Evolutionary conservation across 768 basidiomycete species (phyloP).

Genomic region (Hirschioporus abietinus): DNA sequence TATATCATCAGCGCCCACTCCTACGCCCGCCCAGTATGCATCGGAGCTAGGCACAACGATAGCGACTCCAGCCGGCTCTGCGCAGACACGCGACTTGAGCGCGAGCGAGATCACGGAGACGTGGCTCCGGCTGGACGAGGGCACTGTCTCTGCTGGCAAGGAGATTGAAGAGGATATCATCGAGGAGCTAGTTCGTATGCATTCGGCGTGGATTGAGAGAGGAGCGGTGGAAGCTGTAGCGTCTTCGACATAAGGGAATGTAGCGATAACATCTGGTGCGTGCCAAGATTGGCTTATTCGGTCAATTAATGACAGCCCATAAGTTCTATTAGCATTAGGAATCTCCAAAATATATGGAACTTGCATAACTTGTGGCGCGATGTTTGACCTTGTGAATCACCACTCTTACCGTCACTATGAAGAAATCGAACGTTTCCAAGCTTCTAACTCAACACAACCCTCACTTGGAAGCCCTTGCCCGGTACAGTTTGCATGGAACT

Average conservation of each 20-base stretch:
- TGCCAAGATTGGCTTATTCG: not conserved
- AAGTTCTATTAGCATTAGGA: not conserved
- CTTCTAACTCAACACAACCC: not conserved
- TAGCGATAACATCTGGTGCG: not conserved
- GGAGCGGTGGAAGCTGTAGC: not conserved
- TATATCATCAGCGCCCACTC: not conserved
- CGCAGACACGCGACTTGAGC: slow-evolving; percentile 18
- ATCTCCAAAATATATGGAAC: not conserved
- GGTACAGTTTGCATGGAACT: not conserved
- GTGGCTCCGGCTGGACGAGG: slow-evolving; percentile 57
- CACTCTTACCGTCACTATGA: not conserved
- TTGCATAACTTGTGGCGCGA: not conserved
- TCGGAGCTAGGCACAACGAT: slow-evolving; percentile 6
- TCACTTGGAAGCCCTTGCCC: not conserved
- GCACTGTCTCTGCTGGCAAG: slow-evolving; percentile 37
- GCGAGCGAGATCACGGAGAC: slow-evolving; percentile 40
- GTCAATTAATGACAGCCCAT: not conserved
- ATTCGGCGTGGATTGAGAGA: slow-evolving; percentile 58
- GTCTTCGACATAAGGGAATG: not conserved
- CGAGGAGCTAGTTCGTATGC: slow-evolving; percentile 64
- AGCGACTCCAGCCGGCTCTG: slow-evolving; percentile 15
- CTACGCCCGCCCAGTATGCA: slow-evolving; percentile 12
- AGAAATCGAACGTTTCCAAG: not conserved
- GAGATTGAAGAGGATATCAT: slow-evolving; percentile 97
- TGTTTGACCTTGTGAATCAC: not conserved